Percentiles rank a stretch among this genome's conserved stretches.
These are phyloP conservation scores for Tulasnella sp. DNA, from an alignment of 768 basidiomycete species.

Conservation along the genomic window DNA sequence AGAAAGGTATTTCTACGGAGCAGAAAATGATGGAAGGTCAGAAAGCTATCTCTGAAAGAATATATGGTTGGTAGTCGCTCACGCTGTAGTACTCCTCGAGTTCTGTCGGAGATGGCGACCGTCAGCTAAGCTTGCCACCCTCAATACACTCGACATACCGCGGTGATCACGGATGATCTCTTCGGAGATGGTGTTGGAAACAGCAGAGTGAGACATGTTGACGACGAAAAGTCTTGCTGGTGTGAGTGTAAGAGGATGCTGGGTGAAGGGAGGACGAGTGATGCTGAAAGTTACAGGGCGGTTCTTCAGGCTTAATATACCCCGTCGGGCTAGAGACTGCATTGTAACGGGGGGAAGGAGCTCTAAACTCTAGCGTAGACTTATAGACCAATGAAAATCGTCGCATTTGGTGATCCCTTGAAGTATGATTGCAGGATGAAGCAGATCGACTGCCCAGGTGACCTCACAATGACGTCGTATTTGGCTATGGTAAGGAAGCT, in stretches of 20 bases:
- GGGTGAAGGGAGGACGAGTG: background rate
- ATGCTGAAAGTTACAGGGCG: background rate
- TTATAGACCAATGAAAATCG: background rate
- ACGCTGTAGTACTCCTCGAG: conserved; percentile 11
- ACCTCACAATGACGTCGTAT: background rate
- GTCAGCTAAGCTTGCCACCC: background rate
- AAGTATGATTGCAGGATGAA: background rate
- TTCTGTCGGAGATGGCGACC: background rate
- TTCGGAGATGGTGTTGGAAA: background rate
- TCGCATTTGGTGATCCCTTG: background rate
- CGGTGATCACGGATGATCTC: conserved; percentile 13
- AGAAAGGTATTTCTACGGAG: background rate
- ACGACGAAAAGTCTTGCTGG: background rate
- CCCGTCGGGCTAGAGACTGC: background rate
- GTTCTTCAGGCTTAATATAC: background rate
- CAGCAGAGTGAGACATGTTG: background rate
- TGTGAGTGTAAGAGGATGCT: background rate
- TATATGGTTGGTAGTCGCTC: background rate
- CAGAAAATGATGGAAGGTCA: background rate
- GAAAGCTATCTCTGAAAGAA: background rate
- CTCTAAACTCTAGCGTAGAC: too few species aligned
- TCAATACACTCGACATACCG: background rate
- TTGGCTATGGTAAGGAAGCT: background rate
- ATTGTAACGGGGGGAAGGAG: background rate
- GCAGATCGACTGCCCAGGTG: background rate